Percentiles rank a stretch among this genome's conserved stretches.
Conservation (phyloP, 352 stramenopile species). For the Phytophthora pistaciae region DNA sequence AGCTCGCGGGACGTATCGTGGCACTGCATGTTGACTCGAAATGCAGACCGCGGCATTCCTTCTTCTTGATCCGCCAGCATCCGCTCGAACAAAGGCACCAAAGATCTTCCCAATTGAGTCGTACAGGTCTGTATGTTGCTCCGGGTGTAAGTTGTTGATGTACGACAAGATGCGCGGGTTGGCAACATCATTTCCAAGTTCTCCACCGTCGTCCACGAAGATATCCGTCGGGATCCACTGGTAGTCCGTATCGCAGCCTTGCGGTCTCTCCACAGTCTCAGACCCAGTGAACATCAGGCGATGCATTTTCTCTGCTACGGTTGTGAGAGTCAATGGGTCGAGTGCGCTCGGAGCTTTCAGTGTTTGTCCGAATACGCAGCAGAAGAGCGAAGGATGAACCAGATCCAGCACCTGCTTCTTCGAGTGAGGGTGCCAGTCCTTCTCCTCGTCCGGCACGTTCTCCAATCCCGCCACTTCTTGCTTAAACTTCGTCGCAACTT, state of each 20-base stretch:
- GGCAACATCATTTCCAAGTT: not conserved
- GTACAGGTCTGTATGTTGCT: conserved; percentile 37
- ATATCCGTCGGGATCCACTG: conserved; percentile 60
- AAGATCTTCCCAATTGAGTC: conserved; percentile 42
- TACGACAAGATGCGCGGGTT: conserved; percentile 40
- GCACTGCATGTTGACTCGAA: conserved; percentile 8
- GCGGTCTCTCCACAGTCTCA: conserved; percentile 17
- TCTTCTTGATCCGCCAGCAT: conserved; percentile 16
- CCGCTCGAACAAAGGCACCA: conserved; percentile 43
- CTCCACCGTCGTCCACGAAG: conserved; percentile 8
- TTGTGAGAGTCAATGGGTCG: conserved; percentile 7
- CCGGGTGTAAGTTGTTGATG: conserved; percentile 67
- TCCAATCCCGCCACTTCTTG: conserved; percentile 40
- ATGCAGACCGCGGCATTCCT: not conserved
- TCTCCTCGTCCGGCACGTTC: conserved; percentile 46
- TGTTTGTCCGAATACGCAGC: conserved; percentile 54
- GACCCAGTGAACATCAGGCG: conserved; percentile 30
- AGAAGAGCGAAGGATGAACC: conserved; percentile 74
- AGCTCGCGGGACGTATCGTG: conserved; percentile 23
- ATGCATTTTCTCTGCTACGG: conserved; percentile 39
- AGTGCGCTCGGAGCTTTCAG: not conserved
- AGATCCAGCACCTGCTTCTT: conserved; percentile 63
- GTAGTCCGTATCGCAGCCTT: conserved; percentile 24
- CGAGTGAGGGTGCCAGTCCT: conserved; percentile 68
- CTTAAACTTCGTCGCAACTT: conserved; percentile 40